Base-by-base conservation (phyloP, 2,329 filamentous ascomycete species). In the Didymella pinodella region DNA sequence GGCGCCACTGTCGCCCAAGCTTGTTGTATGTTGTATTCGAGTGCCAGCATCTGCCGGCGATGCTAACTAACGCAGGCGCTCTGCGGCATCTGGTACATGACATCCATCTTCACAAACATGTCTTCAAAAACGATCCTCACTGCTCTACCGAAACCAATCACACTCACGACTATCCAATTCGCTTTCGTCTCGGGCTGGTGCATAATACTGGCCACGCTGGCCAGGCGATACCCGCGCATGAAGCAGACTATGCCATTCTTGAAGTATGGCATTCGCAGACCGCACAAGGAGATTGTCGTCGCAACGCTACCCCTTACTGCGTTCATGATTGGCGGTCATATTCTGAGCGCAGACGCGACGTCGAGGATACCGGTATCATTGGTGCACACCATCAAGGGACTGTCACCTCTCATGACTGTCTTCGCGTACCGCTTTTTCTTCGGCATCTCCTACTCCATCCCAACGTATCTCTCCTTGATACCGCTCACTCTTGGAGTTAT, bases 91-190 rank as follows among this genome's bases (percentile, higher is more conserved):
- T 98, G 95, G 95, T 99, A 98, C 82, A 86, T 91, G 76, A 96
- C 93, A 25, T 98, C 94, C 43, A 95, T 96, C 63, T 82, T 98
- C 68, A 97, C 95, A 62, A 99, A 98, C 76, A 97, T 95, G 2
- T 98, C 95, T 25, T 97, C 95, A 51, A 99, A 99, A 80, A 91
- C 94, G 18, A 99, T 99, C 72, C 84, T 98, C 62, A 97, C 92
- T 67, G 91, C 92, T 43, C 92, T 97, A 66, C 88, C 91, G 58
- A 95, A 92, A 78, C 94, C 94, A 1, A 90, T 95, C 31, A 97
- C 94, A 20, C 85, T 98, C 69, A 98, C 94, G 1, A 84, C 97
- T 57, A 84, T 97, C 50, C 95, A 99, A 82, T 99, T 99, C 79
- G 90, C 88, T 57, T 93, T 97, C 71, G 94, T 99, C 40, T 92